Evolutionary conservation across 2,329 filamentous ascomycete genomes (phyloP), one percentile per base, ranked within the genome.

Genomic region (Thielaviopsis ethacetica): DNA sequence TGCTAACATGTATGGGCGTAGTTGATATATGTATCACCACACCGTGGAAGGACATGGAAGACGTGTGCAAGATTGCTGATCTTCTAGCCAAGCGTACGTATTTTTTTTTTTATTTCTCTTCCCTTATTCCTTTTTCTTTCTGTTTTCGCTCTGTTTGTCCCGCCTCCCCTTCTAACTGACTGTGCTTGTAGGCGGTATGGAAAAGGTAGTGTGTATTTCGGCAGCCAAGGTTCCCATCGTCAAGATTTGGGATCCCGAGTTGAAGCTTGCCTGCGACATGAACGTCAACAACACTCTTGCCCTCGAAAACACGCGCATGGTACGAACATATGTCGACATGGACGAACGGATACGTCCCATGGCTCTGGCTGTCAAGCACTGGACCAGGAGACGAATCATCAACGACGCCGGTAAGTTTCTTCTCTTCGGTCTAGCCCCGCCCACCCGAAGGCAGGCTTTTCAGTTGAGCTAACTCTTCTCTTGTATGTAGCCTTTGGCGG

Each of bases 11-110:
- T 51, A 10, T 34, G 30, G n/a, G 54, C n/a, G 30, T 53, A 95
- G 91, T 98, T 69, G 93, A 98, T 69, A 91, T 98, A 59, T 98
- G 93, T 74, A 95, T 98, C 68, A 94, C 90, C 53, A 97, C 93
- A 21, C 77, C 87, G 53, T 90, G 86, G 80, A 93, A 85, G 68
- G 86, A 87, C 66, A 73, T 97, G 67, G 90, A 95, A 70, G 85
- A 83, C 61, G 90, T 97, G 66, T 96, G 94, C 74, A 83, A 87
- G 70, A 83, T 98, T 68, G 91, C 93, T 55, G 86, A 90, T 64
- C 81, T 93, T 58, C 77, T 98, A 54, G 85, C 87, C 55, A 87
- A 83, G 70, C 84, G 91, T 96, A 84, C 67, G 88, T 74, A 61
- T n/a, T 30, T 19, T 47, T 19, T 17, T 47, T 13, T 47, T 44